phyloP scores from a whole-genome alignment of 495 filamentous ascomycete species.

The Immersiella caudata region DNA sequence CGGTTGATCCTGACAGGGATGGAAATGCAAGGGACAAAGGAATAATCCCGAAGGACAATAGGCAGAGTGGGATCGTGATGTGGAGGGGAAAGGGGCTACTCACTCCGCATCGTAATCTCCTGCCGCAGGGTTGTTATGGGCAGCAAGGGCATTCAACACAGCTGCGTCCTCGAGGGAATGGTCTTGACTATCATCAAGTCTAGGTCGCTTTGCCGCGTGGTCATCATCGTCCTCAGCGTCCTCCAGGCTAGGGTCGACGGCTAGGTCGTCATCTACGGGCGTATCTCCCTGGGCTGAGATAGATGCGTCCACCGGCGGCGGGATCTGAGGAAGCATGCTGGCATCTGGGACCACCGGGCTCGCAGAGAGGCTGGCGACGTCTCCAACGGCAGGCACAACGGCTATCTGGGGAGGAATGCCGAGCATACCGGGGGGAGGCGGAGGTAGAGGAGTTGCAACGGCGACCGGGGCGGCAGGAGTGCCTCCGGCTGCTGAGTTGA shows the following conservation, averaged over 20 bases:
- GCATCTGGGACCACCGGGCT: constrained; percentile 13
- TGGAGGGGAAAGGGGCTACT: constrained; percentile 20
- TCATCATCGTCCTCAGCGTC: constrained; percentile 28
- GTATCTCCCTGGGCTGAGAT: constrained; percentile 27
- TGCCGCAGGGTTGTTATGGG: constrained; percentile 39
- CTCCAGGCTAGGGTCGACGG: constrained; percentile 37
- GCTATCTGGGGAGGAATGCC: neutral
- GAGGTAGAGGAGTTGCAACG: neutral
- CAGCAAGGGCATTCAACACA: constrained; percentile 42
- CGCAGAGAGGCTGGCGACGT: neutral
- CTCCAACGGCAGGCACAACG: neutral
- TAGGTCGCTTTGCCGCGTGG: constrained; percentile 41
- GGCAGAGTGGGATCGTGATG: neutral
- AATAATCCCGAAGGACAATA: neutral
- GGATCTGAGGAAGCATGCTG: neutral
- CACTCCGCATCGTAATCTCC: constrained; percentile 46
- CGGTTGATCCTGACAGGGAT: too few species aligned
- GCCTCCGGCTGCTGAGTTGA: constrained; percentile 18
- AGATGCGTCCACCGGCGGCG: neutral
- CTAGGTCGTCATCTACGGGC: constrained; percentile 28
- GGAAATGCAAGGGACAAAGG: neutral
- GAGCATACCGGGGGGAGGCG: neutral
- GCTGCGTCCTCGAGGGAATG: constrained; percentile 43
- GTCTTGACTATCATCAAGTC: constrained; percentile 38
- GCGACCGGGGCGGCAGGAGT: constrained; percentile 21